Percentiles rank a stretch among this genome's conserved stretches.
Evolutionary conservation across 2,329 filamentous ascomycete species (phyloP).

Genomic region (Scytalidium sp.): DNA sequence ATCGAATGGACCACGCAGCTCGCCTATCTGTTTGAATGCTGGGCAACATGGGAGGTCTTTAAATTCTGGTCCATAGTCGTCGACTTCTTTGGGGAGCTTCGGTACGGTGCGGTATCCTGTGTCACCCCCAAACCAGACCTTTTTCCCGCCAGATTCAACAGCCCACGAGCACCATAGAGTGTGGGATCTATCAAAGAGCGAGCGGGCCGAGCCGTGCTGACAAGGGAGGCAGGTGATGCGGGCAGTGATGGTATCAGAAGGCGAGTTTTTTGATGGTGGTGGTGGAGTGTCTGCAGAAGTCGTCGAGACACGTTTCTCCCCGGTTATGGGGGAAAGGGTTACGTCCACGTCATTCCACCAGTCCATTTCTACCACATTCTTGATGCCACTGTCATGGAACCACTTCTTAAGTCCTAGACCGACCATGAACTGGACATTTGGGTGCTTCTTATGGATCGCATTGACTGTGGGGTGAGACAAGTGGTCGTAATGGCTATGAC

Average conservation of each 20-base stretch:
- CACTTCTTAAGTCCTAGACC: slow-evolving; percentile 79
- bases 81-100: slow-evolving; percentile 52
- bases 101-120: slow-evolving; percentile 86
- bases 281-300: slow-evolving; percentile 22
- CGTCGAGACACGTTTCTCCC: slow-evolving; percentile 21
- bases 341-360: slow-evolving; percentile 90
- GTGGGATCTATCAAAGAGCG: slow-evolving; percentile 59
- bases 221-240: slow-evolving; percentile 76
- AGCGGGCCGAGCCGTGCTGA: slow-evolving; percentile 76
- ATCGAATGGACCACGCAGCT: slow-evolving; percentile 80
- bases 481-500: slow-evolving; percentile 91
- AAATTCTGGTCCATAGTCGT: slow-evolving; percentile 71
- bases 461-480: slow-evolving; percentile 73
- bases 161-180: slow-evolving; percentile 92
- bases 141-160: slow-evolving; percentile 68
- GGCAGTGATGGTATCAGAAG: slow-evolving; percentile 58
- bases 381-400: slow-evolving; percentile 70
- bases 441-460: slow-evolving; percentile 68
- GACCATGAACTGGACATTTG: slow-evolving; percentile 83
- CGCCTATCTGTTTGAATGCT: slow-evolving; percentile 81
- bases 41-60: slow-evolving; percentile 70
- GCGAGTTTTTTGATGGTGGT: slow-evolving; percentile 14
- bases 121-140: slow-evolving; percentile 87
- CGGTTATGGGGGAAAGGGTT: slow-evolving; percentile 47
- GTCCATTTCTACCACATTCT: slow-evolving; percentile 83